Conservation (phyloP, 2,329 filamentous ascomycete genomes). For the Clarireedia hainanense region DNA sequence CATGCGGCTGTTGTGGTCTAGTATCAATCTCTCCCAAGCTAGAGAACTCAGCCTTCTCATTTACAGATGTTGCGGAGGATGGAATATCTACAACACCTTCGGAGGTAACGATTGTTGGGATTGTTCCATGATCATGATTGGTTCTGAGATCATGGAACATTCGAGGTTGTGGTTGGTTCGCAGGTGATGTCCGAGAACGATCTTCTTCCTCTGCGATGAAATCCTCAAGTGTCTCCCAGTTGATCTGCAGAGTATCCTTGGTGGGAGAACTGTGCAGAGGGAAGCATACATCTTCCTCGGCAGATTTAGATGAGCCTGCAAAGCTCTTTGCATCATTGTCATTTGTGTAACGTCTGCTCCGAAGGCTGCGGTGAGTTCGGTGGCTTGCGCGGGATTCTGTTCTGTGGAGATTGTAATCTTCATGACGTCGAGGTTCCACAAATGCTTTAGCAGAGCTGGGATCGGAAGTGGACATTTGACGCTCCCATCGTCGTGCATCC, state of each 20-base stretch:
- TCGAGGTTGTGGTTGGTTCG: slow-evolving; percentile 24
- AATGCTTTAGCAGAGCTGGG: slow-evolving; percentile 95
- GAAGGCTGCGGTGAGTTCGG: slow-evolving; percentile 45
- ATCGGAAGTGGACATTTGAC: slow-evolving; percentile 49
- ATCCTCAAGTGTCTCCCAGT: slow-evolving; percentile 90
- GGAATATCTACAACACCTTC: slow-evolving; percentile 52
- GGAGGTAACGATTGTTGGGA: slow-evolving; percentile 31
- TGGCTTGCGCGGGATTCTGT: slow-evolving; percentile 64
- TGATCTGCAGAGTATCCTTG: slow-evolving; percentile 73
- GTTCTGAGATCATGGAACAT: slow-evolving; percentile 28
- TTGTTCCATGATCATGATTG: slow-evolving; percentile 10
- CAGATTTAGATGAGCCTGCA: slow-evolving; percentile 58
- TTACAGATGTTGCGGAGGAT: slow-evolving; percentile 36
- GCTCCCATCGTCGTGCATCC: slow-evolving; percentile 76
- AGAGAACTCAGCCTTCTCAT: slow-evolving; percentile 46
- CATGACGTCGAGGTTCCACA: slow-evolving; percentile 75
- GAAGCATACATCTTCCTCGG: slow-evolving; percentile 85
- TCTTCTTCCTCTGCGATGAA: slow-evolving; percentile 65
- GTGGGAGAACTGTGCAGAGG: slow-evolving; percentile 60
- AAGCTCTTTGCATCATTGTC: slow-evolving; percentile 55
- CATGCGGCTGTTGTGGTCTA: slow-evolving; percentile 29
- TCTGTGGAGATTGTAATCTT: slow-evolving; percentile 54
- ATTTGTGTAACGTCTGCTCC: slow-evolving; percentile 51
- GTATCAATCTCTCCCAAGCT: slow-evolving; percentile 16
- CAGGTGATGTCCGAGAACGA: slow-evolving; percentile 33